phyloP scores from a whole-genome alignment of 495 filamentous ascomycete genomes.

The Sordaria brevicollis region DNA sequence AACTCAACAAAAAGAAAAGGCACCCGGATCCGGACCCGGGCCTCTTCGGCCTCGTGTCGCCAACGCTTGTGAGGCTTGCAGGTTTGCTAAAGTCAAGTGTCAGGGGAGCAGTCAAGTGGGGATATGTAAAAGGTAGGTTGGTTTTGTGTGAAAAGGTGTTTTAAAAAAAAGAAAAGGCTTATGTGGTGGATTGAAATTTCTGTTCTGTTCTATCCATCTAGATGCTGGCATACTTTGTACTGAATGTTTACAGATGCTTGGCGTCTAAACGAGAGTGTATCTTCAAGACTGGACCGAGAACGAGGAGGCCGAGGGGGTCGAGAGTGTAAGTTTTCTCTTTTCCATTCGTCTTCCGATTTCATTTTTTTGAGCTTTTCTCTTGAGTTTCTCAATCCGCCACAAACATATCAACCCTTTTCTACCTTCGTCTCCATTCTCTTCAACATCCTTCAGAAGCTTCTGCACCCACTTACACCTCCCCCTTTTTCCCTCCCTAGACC shows the following conservation, averaged over 20 bases:
- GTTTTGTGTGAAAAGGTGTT: no score
- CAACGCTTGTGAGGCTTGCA: slow-evolving; percentile 38
- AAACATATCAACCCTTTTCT: background rate
- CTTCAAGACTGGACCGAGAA: slow-evolving; percentile 35
- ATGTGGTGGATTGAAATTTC: no score
- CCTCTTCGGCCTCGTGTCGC: slow-evolving; percentile 20
- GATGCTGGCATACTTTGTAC: background rate
- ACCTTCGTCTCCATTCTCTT: background rate
- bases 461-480: background rate
- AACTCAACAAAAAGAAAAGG: background rate
- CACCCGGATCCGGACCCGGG: background rate
- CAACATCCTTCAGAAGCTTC: background rate
- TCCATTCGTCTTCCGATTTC: background rate
- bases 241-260: slow-evolving; percentile 25
- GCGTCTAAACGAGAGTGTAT: slow-evolving; percentile 40
- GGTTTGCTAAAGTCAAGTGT: slow-evolving; percentile 36
- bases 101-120: slow-evolving; percentile 29
- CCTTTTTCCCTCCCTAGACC: background rate
- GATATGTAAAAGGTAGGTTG: slow-evolving; percentile 35
- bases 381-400: background rate
- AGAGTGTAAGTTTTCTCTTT: slow-evolving; percentile 20
- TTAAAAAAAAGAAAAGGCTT: no score
- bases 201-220: no score
- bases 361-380: background rate
- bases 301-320: slow-evolving; percentile 25